Conservation (phyloP, 495 filamentous ascomycete genomes). For the Jackrogersella multiformis region DNA sequence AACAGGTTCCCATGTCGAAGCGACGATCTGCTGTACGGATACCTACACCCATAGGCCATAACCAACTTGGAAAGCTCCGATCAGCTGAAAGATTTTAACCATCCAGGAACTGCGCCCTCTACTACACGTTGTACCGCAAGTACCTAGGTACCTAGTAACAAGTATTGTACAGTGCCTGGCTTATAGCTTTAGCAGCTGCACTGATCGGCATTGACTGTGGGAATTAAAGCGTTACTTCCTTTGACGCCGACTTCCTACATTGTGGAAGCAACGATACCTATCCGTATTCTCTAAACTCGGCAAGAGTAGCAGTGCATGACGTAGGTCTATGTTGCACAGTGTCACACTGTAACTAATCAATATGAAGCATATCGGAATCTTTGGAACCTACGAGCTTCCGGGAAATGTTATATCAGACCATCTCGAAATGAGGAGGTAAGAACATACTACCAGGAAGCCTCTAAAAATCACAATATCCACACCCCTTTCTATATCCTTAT, state of each 20-base stretch:
- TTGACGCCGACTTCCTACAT: not conserved
- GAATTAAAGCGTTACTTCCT: constrained; percentile 29
- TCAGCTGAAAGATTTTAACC: constrained; percentile 11
- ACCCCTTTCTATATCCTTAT: too few species aligned
- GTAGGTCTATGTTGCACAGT: constrained; percentile 6
- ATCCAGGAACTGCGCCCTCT: not conserved
- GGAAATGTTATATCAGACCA: too few species aligned
- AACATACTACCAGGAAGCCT: too few species aligned
- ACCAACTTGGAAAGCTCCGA: not conserved
- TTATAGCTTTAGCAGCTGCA: not conserved
- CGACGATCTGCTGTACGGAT: not conserved
- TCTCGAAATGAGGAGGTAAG: too few species aligned
- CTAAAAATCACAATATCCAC: too few species aligned
- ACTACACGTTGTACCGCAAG: not conserved
- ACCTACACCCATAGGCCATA: too few species aligned
- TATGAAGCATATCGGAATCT: constrained; percentile 3
- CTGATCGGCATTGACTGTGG: constrained; percentile 28
- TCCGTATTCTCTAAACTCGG: constrained; percentile 10
- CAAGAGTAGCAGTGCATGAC: constrained; percentile 18
- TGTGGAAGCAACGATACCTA: not conserved
- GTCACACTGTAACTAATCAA: constrained; percentile 13
- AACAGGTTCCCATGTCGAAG: constrained; percentile 12
- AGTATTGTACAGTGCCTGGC: constrained; percentile 18
- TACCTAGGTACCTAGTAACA: too few species aligned
- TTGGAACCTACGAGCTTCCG: too few species aligned